These are phyloP conservation scores for Mycena rebaudengoi DNA, from an alignment of 768 basidiomycete species.

Conservation along the genomic window DNA sequence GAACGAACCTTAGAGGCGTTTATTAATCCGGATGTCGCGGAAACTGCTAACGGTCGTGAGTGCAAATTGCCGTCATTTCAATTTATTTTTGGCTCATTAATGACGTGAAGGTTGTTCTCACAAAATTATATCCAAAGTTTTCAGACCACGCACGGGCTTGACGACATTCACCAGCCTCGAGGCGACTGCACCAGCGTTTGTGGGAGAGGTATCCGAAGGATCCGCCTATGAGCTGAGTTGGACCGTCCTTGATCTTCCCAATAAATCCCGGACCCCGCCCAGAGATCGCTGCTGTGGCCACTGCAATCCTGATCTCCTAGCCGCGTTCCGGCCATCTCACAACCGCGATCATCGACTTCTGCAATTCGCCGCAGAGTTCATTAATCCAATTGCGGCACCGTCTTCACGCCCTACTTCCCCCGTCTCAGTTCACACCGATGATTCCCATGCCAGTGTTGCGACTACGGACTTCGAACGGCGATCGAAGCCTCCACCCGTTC, in stretches of 20 bases:
- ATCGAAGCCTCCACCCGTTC: background rate
- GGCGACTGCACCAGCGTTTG: background rate
- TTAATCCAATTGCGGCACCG: background rate
- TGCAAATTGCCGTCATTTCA: background rate
- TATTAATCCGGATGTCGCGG: constrained; percentile 12
- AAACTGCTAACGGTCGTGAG: background rate
- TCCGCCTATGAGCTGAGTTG: constrained; percentile 5
- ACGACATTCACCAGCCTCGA: background rate
- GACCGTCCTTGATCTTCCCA: constrained; percentile 6
- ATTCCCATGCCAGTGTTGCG: background rate
- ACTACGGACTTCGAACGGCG: background rate
- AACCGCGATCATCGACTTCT: constrained; percentile 12
- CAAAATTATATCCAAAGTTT: background rate
- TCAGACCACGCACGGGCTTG: constrained; percentile 10
- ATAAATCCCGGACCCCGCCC: background rate
- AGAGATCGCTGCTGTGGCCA: constrained; percentile 12
- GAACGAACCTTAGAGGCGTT: constrained; percentile 14
- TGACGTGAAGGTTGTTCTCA: background rate
- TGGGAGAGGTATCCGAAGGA: constrained; percentile 5
- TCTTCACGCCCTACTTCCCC: background rate
- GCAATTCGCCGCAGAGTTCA: constrained; percentile 1
- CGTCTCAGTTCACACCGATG: background rate
- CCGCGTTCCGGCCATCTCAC: background rate
- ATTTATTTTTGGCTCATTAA: background rate
- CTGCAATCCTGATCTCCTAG: constrained; percentile 9